Evolutionary conservation across 306 rosid genomes (phyloP).

Genomic region (Astragalus glycyphyllos): DNA sequence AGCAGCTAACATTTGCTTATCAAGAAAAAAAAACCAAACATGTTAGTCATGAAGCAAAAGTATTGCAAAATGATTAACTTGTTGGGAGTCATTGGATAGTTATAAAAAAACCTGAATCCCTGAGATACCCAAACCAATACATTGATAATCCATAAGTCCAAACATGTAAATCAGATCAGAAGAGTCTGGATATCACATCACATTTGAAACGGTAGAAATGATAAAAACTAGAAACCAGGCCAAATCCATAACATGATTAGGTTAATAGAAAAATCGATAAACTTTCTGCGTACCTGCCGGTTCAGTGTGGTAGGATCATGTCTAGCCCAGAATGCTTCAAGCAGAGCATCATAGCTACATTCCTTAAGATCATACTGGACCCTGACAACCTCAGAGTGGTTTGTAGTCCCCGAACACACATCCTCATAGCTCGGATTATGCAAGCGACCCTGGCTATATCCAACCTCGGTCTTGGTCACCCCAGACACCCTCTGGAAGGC

Average conservation of each 20-base stretch:
- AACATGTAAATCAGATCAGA: constrained; percentile 10
- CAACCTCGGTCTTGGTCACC: constrained; percentile 84
- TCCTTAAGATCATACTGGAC: constrained; percentile 80
- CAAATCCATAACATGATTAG: constrained; percentile 25
- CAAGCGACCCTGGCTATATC: constrained; percentile 72
- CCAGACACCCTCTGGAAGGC: constrained; percentile 84
- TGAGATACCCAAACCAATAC: constrained; percentile 10
- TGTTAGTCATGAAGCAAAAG: constrained; percentile 25
- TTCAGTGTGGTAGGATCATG: constrained; percentile 89
- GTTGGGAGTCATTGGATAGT: not conserved
- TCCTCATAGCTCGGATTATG: constrained; percentile 79
- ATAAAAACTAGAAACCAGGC: not conserved
- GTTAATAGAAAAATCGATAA: not conserved
- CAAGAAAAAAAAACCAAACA: too few relatives aligned
- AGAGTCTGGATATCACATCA: constrained; percentile 1
- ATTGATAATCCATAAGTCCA: constrained; percentile 5
- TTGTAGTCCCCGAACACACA: constrained; percentile 67
- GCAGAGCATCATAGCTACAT: constrained; percentile 66
- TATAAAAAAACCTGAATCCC: not conserved
- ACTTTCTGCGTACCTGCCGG: constrained; percentile 66
- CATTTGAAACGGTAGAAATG: constrained; percentile 27
- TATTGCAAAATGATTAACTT: constrained; percentile 15
- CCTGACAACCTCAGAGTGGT: constrained; percentile 84
- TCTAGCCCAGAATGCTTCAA: constrained; percentile 72
- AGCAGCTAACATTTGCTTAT: too few relatives aligned